phyloP scores from a whole-genome alignment of 2,329 filamentous ascomycete genomes.

The Scedosporium minutisporum region DNA sequence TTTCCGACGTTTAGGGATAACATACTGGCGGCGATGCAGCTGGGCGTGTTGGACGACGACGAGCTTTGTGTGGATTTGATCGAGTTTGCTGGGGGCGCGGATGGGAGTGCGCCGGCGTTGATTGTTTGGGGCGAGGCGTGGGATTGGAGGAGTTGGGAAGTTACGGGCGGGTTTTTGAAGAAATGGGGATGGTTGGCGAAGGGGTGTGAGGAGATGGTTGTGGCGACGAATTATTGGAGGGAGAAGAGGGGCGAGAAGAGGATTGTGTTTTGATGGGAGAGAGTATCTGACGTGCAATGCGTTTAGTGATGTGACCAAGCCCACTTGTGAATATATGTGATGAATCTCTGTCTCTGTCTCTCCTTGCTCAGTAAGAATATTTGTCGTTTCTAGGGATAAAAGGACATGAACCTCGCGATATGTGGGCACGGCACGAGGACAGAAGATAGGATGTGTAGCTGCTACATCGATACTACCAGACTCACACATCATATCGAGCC shows the following conservation, averaged over 20 bases:
- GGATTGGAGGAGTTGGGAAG: constrained; percentile 35
- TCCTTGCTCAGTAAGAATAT: too few relatives aligned
- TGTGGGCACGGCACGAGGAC: too few relatives aligned
- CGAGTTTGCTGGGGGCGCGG: neutral
- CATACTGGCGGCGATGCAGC: constrained; percentile 13
- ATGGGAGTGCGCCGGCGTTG: constrained; percentile 18
- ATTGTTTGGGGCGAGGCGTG: constrained; percentile 40
- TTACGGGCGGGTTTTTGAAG: constrained; percentile 30
- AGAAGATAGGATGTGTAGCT: too few relatives aligned
- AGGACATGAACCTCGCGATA: too few relatives aligned
- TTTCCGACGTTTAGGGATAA: constrained; percentile 24
- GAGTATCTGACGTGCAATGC: too few relatives aligned
- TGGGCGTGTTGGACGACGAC: constrained; percentile 12
- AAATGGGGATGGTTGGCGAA: constrained; percentile 31
- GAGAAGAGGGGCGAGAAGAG: constrained; percentile 1
- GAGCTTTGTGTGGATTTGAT: constrained; percentile 10
- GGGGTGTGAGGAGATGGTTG: constrained; percentile 25
- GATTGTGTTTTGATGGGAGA: neutral
- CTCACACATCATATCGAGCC: too few relatives aligned
- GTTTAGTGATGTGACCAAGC: neutral
- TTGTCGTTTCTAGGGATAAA: too few relatives aligned
- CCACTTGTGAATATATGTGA: too few relatives aligned
- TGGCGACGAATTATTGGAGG: constrained; percentile 25
- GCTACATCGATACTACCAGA: too few relatives aligned
- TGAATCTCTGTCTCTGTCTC: too few relatives aligned